Evolutionary conservation across 2,329 filamentous ascomycete species (phyloP).

Genomic region (Endothia cerciana): DNA sequence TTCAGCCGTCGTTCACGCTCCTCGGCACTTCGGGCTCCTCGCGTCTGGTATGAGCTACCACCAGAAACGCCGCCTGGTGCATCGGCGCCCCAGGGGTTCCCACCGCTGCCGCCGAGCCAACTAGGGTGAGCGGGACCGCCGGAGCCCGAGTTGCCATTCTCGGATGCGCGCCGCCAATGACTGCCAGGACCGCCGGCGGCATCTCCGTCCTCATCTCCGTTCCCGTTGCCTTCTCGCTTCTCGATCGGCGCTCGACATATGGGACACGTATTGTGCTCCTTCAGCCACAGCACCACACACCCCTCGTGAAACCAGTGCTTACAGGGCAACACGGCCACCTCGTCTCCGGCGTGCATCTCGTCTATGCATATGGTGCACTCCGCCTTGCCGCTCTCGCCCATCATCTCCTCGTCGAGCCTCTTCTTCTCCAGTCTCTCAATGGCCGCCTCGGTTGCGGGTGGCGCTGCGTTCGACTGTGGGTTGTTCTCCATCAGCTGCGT

Average conservation of each 20-base stretch:
- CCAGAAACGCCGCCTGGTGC: slow-evolving; percentile 4
- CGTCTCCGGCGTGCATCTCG: slow-evolving; percentile 71
- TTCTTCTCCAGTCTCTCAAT: slow-evolving; percentile 76
- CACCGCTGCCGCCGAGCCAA: neutral
- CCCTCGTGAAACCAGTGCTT: slow-evolving; percentile 90
- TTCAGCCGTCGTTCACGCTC: slow-evolving; percentile 32
- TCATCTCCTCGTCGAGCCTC: slow-evolving; percentile 70
- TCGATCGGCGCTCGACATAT: slow-evolving; percentile 70
- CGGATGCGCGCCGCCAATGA: slow-evolving; percentile 3
- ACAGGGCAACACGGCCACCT: slow-evolving; percentile 80
- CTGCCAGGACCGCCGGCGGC: slow-evolving; percentile 3
- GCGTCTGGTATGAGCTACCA: slow-evolving; percentile 6
- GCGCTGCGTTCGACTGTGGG: slow-evolving; percentile 74
- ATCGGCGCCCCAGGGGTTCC: neutral
- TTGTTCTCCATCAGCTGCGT: slow-evolving; percentile 87
- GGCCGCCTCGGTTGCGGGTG: slow-evolving; percentile 76
- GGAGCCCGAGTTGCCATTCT: neutral
- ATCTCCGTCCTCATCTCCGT: slow-evolving; percentile 6
- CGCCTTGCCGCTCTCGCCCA: slow-evolving; percentile 66
- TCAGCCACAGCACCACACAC: slow-evolving; percentile 83
- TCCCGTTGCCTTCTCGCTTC: slow-evolving; percentile 33
- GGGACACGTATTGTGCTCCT: slow-evolving; percentile 91
- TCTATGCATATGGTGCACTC: slow-evolving; percentile 98
- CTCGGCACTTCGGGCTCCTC: slow-evolving; percentile 25
- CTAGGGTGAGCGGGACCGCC: too few relatives aligned